Percentiles rank a stretch among this genome's conserved stretches.
Evolutionary conservation across 2,329 filamentous ascomycete species (phyloP).

Genomic region (Colletotrichum cuscutae): DNA sequence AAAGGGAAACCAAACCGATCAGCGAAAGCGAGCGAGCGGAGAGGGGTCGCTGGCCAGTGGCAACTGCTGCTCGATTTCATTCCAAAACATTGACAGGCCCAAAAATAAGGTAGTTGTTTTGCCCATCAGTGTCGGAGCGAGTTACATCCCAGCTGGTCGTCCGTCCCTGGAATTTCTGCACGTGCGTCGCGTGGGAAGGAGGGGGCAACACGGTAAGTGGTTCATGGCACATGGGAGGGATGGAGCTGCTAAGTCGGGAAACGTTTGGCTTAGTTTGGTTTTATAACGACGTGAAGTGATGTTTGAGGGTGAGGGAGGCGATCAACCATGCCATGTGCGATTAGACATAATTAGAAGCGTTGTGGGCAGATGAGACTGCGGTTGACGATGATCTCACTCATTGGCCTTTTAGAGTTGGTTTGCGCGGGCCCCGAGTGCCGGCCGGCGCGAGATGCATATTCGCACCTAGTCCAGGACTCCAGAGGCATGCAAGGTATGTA

Average conservation of each 20-base stretch:
- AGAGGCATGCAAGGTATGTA: background rate
- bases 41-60: background rate
- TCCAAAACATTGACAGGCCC: slow-evolving; percentile 1
- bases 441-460: background rate
- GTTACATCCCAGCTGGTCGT: background rate
- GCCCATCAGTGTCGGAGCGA: slow-evolving; percentile 2
- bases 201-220: background rate
- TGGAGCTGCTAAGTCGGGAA: background rate
- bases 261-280: slow-evolving; percentile 5
- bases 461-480: background rate
- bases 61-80: background rate
- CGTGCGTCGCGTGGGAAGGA: background rate
- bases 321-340: background rate
- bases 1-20: slow-evolving; percentile 7
- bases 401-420: background rate
- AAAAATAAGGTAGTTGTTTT: background rate
- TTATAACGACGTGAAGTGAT: background rate
- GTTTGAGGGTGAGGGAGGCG: background rate
- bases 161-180: background rate
- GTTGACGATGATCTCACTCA: background rate
- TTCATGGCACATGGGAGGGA: background rate
- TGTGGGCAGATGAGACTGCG: background rate
- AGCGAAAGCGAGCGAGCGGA: background rate
- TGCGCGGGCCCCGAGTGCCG: background rate
- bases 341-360: background rate